Evolutionary conservation across 2,329 filamentous ascomycete genomes (phyloP), one percentile per base, ranked within the genome.

Genomic region (Neocatenulostroma microsporum): DNA sequence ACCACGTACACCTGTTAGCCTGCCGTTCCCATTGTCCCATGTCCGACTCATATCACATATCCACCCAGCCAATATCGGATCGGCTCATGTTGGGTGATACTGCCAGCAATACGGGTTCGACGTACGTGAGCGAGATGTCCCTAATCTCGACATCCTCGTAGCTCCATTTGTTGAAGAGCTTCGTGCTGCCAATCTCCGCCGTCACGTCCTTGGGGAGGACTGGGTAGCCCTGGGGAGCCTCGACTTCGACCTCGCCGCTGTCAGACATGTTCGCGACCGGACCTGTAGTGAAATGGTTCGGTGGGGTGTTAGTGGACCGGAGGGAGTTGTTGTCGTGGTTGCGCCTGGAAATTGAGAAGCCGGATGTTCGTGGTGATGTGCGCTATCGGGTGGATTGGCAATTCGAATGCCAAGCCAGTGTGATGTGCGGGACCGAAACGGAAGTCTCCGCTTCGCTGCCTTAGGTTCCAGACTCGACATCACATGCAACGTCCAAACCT

Each of bases 141-240:
- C 89, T 82, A 72, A 98, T 91, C 79, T 98, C 91, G 65, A 98
- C 89, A 81, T 96, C 85, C 68, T 91, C 91, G 74, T 96, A 98
- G 73, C 73, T 81, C 80, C 88, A 94, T 74, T 93, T 94, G 82
- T 91, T 93, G 80, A 94, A 94, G 61, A 94, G 79, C 82, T 94
- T 94, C 69, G 91, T 77, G 72, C 76, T 82, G 70, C 87, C 88
- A 72, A 91, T 80, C 74, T 94, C 85, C 61, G 80, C 75, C 62
- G 79, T 74, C 65, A 94, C 82, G 56, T 94, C 87, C 81, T 93
- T 94, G 71, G 89, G 87, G 56, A 95, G 83, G 67, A 87, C 78
- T 64, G 78, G 72, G 72, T 79, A 83, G 70, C 77, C 75, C 65
- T 74, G 72, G 63, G 78, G 74, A 74, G 91, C 82, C 76, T 94